Base-by-base conservation (phyloP, 2,329 filamentous ascomycete genomes). In the Hymenoscyphus infarciens region DNA sequence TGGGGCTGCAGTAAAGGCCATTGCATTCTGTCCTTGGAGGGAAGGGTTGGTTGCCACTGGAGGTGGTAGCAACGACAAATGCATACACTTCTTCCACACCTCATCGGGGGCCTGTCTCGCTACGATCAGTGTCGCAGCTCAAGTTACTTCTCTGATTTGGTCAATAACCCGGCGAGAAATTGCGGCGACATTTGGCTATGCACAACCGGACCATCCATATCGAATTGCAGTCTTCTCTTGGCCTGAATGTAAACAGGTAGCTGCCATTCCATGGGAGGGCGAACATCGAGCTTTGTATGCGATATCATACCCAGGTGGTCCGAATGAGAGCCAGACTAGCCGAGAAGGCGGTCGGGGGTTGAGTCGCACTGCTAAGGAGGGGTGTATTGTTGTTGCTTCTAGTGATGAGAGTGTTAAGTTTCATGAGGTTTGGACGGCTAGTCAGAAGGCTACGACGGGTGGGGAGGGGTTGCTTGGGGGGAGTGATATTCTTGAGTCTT, bases 21-120 rank as follows among this genome's bases (percentile, higher is more conserved):
- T 98, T 69, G 92, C 95, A 1, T 98, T 98, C 76, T 96, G 94
- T 66, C 94, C 95, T 0, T 99, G 93, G 94, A 90, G 94, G 62
- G 85, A 90, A 27, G 90, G 89, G 3, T 82, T 99, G 4, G 77
- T 99, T 45, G 95, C 95, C 15, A 96, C 94, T 1, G 92, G 95
- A 2, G 94, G 95, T 45, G 95, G 95, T 27, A 94, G 91, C 55
- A 96, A 96, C 71, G 94, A 99, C 77, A 91, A 92, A 70, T 92
- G 92, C 74, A 97, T 99, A 63, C 93, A 96, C 77, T 99, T 99
- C 79, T 97, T 90, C 76, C 93, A 98, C 75, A 90, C 91, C 0
- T 82, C 83, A 22, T 93, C 92, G 0, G 95, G 94, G 4, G 86
- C 91, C 2, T 87, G 87, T 63, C 83, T 99, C 33, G 93, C 94